Conservation (phyloP, 345 rosid species). For the Draba incana region DNA sequence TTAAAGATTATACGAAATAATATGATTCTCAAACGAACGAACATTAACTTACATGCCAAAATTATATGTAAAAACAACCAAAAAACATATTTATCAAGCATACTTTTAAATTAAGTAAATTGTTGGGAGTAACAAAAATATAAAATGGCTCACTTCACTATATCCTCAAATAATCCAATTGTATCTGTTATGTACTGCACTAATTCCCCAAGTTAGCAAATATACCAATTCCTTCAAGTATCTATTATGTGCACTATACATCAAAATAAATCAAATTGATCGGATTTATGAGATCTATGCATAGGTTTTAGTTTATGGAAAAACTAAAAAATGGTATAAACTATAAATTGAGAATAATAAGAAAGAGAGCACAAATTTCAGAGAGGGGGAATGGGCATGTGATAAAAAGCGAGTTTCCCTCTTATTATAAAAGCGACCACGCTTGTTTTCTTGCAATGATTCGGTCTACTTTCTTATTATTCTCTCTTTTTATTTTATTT, state of each 20-base stretch:
- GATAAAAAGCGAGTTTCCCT: slow-evolving; percentile 71
- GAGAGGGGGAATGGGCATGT: slow-evolving; percentile 54
- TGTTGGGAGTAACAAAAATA: too few relatives aligned
- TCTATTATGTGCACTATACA: neutral
- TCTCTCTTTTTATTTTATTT: slow-evolving; percentile 17
- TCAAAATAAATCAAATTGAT: neutral
- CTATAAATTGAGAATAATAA: slow-evolving; percentile 25
- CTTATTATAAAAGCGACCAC: slow-evolving; percentile 78
- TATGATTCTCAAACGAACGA: too few relatives aligned
- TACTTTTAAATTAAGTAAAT: too few relatives aligned
- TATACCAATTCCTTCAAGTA: neutral
- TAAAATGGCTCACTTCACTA: too few relatives aligned
- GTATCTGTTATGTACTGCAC: neutral
- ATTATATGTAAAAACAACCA: too few relatives aligned
- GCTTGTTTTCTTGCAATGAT: slow-evolving; percentile 91
- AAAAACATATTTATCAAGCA: too few relatives aligned
- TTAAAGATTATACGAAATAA: too few relatives aligned
- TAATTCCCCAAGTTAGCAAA: neutral
- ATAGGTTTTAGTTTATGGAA: neutral
- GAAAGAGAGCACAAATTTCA: slow-evolving; percentile 32
- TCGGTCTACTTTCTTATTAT: slow-evolving; percentile 65
- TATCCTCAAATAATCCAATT: too few relatives aligned
- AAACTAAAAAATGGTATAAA: slow-evolving; percentile 16
- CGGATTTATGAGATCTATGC: slow-evolving; percentile 19
- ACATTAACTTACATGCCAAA: too few relatives aligned